Base-by-base conservation (phyloP, 495 filamentous ascomycete genomes). In the Penicillium atrosanguineum region DNA sequence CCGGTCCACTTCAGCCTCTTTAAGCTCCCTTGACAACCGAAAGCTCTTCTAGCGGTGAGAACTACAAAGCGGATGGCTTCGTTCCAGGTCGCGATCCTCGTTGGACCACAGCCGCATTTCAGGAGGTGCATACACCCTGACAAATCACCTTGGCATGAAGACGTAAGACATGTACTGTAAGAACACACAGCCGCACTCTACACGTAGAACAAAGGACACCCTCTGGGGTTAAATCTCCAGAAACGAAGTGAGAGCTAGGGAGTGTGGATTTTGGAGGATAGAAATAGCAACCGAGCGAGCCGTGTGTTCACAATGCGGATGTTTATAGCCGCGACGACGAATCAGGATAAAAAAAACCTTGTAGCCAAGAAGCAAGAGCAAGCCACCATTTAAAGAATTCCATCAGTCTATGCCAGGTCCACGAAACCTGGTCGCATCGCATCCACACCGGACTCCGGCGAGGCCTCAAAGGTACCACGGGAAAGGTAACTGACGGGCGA, bases 401-500 rank as follows among this genome's bases (percentile, higher is more conserved):
- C 19, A 8, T 23, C 42, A 11, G 14, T 44, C 6, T 15, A 15
- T 25, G 19, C 11, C 15, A 44, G 21, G 19, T 44, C 42, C 14
- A 14, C 20, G 42, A 44, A 25, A 19, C 38, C 37, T 41, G 48
- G 38, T 38, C 25, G 39, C 20, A 42, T 29, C n/a, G 47, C 44
- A 47, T 25, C 39, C 28, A 44, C 52, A 54, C n/a, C 9, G 19
- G 28, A 29, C 21, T 42, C 25, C 11, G 29, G 46, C 9, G n/a
- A 11, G 7, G 9, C 15, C 21, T 14, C 21, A 1, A 37, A 40
- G 39, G 9, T 38, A 8, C 11, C 36, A 16, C 12, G 11, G 37
- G 12, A 15, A 37, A 44, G 20, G 21, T 25, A 48, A 49, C 47
- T 56, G 47, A 50, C 41, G 23, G 47, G 46, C 47, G 53, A 56